Base-by-base conservation (phyloP, 257 asterid species). In the Solanum ahanhuiri region DNA sequence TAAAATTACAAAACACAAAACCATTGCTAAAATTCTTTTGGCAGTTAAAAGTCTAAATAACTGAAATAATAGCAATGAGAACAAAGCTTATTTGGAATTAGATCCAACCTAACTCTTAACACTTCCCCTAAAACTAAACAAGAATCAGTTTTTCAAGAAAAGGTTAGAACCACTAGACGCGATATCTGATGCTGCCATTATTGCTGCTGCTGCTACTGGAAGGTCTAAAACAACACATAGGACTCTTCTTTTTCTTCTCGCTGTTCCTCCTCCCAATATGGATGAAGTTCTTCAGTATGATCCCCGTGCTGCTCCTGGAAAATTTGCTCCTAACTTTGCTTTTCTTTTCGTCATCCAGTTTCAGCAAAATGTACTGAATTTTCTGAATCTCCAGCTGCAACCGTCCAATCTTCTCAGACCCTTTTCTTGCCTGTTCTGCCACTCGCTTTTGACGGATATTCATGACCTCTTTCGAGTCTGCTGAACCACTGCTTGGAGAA, bases 231-330 rank as follows among this genome's bases (percentile, higher is more conserved):
- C 99, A 97, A 35, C 95, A 94, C 48, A 85, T 87, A 0, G 89
- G 96, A 90, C 93, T 93, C 98, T 95, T 95, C 22, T 91, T 88
- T 51, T 54, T 51, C 90, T 85, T 89, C 35, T 87, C 92, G 22
- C 92, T 92, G 75, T 89, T 91, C 82, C 91, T 94, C 93, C 90
- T 92, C 22, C 96, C 95, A 7, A 86, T 89, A 83, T 94, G 85
- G 25, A 97, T 89, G 81, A 97, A 94, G 85, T 97, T 98, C 93
- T 96, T 94, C 91, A 95, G 87, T 63, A 95, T 75, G 25, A 94
- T 81, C 39, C 88, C 89, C 5, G 93, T 93, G 82, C 88, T 93
- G 87, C 89, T 92, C 86, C 85, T 88, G 77, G 93, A 92, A 89
- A 94, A 90, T 87, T 91, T 92, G 90, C 87, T 90, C 64, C 84